phyloP scores from a whole-genome alignment of 805 yeast species.

The Nakazawaea peltata region DNA sequence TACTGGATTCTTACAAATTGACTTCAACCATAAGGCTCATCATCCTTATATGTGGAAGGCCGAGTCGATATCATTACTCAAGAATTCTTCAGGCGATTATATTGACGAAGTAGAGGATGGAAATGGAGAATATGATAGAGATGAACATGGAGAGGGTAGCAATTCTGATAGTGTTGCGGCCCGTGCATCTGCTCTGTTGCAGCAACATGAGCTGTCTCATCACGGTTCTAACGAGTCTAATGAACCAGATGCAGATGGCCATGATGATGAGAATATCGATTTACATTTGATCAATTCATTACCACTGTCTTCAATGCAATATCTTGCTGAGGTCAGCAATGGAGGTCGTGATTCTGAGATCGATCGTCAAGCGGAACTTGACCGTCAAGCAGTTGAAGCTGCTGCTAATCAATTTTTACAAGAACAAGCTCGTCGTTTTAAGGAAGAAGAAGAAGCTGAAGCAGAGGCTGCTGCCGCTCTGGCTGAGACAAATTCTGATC shows the following conservation, averaged over 20 bases:
- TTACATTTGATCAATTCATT: slow-evolving; percentile 8
- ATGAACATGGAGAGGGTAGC: slow-evolving; percentile 2
- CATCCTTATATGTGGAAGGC: slow-evolving; percentile 27
- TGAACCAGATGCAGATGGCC: slow-evolving; percentile 1
- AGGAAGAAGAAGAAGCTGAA: slow-evolving; percentile 3
- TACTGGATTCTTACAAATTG: slow-evolving; percentile 27
- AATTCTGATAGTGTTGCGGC: not conserved
- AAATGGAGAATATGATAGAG: not conserved
- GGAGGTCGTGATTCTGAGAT: slow-evolving; percentile 3
- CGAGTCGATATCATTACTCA: slow-evolving; percentile 10
- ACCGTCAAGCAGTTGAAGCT: slow-evolving; percentile 10
- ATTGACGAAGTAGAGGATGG: slow-evolving; percentile 9
- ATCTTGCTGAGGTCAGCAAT: slow-evolving; percentile 4
- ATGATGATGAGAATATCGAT: slow-evolving; percentile 5
- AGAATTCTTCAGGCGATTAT: slow-evolving; percentile 2
- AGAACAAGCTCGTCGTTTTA: slow-evolving; percentile 3
- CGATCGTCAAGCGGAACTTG: slow-evolving; percentile 6
- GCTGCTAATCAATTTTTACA: slow-evolving; percentile 10
- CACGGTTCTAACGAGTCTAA: not conserved
- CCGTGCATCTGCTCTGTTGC: slow-evolving; percentile 6
- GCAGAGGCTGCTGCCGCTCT: not conserved
- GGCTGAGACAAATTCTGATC: too few species aligned
- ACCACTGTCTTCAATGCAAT: slow-evolving; percentile 9
- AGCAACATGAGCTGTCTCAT: slow-evolving; percentile 2
- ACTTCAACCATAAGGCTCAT: slow-evolving; percentile 33